Conservation (phyloP, 495 filamentous ascomycete species). For the Penicillium psychrofluorescens region DNA sequence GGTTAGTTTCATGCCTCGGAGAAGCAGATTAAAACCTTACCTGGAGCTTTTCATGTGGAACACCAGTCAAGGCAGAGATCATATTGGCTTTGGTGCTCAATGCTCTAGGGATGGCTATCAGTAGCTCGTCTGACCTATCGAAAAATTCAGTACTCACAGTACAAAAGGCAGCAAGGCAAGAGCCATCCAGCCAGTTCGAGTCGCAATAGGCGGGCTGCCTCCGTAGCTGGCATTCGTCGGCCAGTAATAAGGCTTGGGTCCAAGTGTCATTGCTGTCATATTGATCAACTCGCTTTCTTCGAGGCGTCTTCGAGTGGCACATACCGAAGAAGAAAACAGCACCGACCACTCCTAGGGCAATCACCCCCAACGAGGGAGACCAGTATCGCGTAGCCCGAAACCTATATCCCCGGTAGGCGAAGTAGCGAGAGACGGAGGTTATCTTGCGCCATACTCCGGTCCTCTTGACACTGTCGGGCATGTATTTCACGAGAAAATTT, state of each 20-base stretch:
- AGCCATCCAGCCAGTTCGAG: conserved; percentile 46
- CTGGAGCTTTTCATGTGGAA: conserved; percentile 46
- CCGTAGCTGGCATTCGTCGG: conserved; percentile 43
- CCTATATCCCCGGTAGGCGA: conserved; percentile 19
- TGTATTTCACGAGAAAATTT: conserved; percentile 14
- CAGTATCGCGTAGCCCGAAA: conserved; percentile 12
- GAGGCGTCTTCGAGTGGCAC: conserved; percentile 10
- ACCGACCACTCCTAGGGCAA: conserved; percentile 15
- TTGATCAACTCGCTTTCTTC: too few species aligned
- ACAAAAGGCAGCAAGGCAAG: conserved; percentile 45
- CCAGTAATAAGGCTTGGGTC: conserved; percentile 52
- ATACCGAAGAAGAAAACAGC: conserved; percentile 24
- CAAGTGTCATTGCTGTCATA: conserved; percentile 38
- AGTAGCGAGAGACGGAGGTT: conserved; percentile 15
- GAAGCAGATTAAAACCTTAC: too few species aligned
- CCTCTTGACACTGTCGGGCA: conserved; percentile 15
- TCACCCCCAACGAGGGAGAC: conserved; percentile 15
- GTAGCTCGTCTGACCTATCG: background rate
- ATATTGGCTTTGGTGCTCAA: conserved; percentile 30
- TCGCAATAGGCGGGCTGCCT: conserved; percentile 43
- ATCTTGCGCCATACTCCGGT: conserved; percentile 14
- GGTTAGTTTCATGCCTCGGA: too few species aligned
- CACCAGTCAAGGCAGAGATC: conserved; percentile 41
- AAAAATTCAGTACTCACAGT: conserved; percentile 24
- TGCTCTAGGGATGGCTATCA: conserved; percentile 12